phyloP scores from a whole-genome alignment of 23 red algal genomes.

The Gracilaria caudata region DNA sequence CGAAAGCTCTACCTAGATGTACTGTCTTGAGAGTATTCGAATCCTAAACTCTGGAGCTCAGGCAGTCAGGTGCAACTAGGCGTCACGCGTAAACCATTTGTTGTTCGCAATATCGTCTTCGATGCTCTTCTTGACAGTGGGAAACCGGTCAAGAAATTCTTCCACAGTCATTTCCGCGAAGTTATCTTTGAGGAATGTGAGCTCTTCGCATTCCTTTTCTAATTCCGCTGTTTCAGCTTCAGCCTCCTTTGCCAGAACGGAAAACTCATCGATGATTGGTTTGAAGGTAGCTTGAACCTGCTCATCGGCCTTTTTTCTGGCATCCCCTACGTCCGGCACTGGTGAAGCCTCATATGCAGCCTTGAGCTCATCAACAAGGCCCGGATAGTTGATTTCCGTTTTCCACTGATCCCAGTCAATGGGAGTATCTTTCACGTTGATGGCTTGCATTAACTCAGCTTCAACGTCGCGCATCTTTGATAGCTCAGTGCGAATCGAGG shows the following conservation, averaged over 20 bases:
- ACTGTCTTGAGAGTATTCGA: neutral
- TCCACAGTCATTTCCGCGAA: constrained; percentile 42
- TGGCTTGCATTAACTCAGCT: constrained; percentile 18
- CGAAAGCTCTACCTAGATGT: neutral
- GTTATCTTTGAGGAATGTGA: constrained; percentile 52
- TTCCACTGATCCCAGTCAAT: constrained; percentile 78
- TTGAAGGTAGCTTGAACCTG: constrained; percentile 37
- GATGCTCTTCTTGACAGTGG: constrained; percentile 53
- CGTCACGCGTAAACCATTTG: constrained; percentile 55
- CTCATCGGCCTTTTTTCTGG: constrained; percentile 21
- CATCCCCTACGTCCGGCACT: constrained; percentile 33
- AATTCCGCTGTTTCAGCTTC: constrained; percentile 38
- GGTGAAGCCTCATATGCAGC: constrained; percentile 16
- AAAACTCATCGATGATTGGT: constrained; percentile 58
- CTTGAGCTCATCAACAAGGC: constrained; percentile 73
- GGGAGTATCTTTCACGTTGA: constrained; percentile 15
- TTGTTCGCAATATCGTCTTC: constrained; percentile 75
- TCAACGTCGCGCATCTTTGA: constrained; percentile 54
- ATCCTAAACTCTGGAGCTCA: neutral
- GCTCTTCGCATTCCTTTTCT: constrained; percentile 45
- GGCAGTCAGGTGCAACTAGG: neutral
- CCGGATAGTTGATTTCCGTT: constrained; percentile 41
- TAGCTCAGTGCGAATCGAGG: constrained; percentile 37
- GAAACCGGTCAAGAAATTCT: constrained; percentile 67
- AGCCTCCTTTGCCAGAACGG: constrained; percentile 27